Conservation (phyloP, 768 basidiomycete species). For the button mushroom (Agaricus bisporus) region DNA sequence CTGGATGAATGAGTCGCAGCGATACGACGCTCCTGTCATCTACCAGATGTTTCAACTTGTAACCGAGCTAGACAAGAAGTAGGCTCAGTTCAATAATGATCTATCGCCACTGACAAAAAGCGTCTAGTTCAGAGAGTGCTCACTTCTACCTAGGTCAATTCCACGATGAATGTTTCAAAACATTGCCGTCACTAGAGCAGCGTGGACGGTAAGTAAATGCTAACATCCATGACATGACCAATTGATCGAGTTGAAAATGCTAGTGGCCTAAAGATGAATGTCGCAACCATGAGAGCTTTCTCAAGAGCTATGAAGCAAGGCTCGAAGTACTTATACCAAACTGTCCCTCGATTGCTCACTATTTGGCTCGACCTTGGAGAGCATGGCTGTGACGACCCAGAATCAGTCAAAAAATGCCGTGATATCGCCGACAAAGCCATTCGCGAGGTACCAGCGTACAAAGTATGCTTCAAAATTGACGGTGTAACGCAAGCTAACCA, state of each 20-base stretch:
- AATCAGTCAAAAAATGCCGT: slow-evolving; percentile 50
- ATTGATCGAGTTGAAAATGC: not conserved
- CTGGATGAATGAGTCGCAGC: slow-evolving; percentile 89
- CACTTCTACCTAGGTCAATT: slow-evolving; percentile 85
- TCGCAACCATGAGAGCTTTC: slow-evolving; percentile 61
- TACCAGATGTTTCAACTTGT: slow-evolving; percentile 51
- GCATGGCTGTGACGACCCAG: slow-evolving; percentile 17
- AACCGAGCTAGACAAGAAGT: slow-evolving; percentile 46
- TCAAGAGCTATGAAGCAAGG: slow-evolving; percentile 69
- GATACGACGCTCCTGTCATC: slow-evolving; percentile 65
- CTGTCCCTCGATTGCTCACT: slow-evolving; percentile 87
- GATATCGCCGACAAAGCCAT: slow-evolving; percentile 48
- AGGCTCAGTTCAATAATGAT: slow-evolving; percentile 10
- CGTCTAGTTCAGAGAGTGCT: slow-evolving; percentile 72
- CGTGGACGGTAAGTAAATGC: slow-evolving; percentile 14
- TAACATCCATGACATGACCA: not conserved
- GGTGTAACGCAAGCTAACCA: not conserved
- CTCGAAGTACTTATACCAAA: slow-evolving; percentile 95
- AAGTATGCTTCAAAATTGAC: slow-evolving; percentile 38
- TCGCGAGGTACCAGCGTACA: slow-evolving; percentile 66
- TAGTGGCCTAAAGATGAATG: slow-evolving; percentile 61
- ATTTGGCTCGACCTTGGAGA: slow-evolving; percentile 95
- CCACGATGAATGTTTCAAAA: slow-evolving; percentile 73
- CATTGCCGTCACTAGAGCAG: slow-evolving; percentile 40
- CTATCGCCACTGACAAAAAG: not conserved